Evolutionary conservation across 1,284 basidiomycete species (phyloP).

Genomic region (Exobasidium rhododendri): DNA sequence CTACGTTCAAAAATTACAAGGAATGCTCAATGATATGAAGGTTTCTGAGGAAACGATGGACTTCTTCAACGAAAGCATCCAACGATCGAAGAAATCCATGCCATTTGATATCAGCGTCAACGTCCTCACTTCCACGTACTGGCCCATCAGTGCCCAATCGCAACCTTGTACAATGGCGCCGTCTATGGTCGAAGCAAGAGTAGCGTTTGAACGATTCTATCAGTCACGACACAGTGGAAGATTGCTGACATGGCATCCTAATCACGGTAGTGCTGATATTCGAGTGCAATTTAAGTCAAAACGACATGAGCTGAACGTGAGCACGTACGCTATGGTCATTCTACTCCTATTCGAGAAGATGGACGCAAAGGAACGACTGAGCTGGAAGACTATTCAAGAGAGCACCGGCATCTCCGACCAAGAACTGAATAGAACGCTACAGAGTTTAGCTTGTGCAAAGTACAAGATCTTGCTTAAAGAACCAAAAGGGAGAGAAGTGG

Average conservation of each 20-base stretch:
- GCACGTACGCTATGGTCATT: slow-evolving; percentile 84
- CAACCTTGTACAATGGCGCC: slow-evolving; percentile 36
- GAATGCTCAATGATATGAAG: slow-evolving; percentile 99
- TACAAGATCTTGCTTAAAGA: slow-evolving; percentile 88
- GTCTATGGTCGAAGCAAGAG: slow-evolving; percentile 54
- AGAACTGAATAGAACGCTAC: slow-evolving; percentile 85
- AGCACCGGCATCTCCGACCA: slow-evolving; percentile 63
- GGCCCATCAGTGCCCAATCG: slow-evolving; percentile 44
- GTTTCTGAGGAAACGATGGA: slow-evolving; percentile 78
- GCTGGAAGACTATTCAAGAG: slow-evolving; percentile 28
- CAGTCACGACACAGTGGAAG: slow-evolving; percentile 82
- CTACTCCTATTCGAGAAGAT: slow-evolving; percentile 71
- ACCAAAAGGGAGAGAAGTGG: slow-evolving; percentile 80
- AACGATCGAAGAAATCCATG: slow-evolving; percentile 60
- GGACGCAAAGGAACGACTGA: slow-evolving; percentile 18
- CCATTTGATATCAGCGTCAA: slow-evolving; percentile 68
- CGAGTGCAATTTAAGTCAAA: slow-evolving; percentile 74
- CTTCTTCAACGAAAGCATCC: slow-evolving; percentile 62
- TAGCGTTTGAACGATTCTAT: slow-evolving; percentile 84
- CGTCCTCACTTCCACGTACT: slow-evolving; percentile 52
- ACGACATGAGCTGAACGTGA: slow-evolving; percentile 86
- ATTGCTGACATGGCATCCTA: slow-evolving; percentile 86
- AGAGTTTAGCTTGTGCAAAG: slow-evolving; percentile 95
- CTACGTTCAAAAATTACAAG: slow-evolving; percentile 96
- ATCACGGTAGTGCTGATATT: slow-evolving; percentile 88